Evolutionary conservation across 2,329 filamentous ascomycete species (phyloP).

Genomic region (Parafenestella ontariensis): DNA sequence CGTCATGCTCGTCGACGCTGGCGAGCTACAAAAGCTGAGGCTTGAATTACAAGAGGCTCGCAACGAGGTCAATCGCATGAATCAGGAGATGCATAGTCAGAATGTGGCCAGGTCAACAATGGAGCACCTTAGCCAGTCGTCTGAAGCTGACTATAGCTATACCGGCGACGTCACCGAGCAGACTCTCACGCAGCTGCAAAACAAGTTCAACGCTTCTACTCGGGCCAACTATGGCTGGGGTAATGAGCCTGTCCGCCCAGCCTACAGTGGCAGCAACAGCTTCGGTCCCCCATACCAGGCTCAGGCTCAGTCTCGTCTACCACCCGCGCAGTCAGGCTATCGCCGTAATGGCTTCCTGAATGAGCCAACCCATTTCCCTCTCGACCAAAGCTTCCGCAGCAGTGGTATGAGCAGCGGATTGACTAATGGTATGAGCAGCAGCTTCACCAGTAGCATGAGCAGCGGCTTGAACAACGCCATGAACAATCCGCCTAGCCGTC

Average conservation of each 20-base stretch:
- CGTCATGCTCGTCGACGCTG: constrained; percentile 50
- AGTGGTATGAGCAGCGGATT: constrained; percentile 22
- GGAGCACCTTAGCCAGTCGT: constrained; percentile 62
- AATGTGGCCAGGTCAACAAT: constrained; percentile 67
- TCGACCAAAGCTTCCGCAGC: constrained; percentile 43
- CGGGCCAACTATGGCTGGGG: constrained; percentile 50
- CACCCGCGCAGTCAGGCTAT: constrained; percentile 28
- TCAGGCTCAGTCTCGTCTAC: constrained; percentile 27
- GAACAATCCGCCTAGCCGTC: constrained; percentile 46
- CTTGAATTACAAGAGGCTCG: constrained; percentile 74
- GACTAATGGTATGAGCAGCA: constrained; percentile 18
- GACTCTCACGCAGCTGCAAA: constrained; percentile 58
- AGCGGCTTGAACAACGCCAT: constrained; percentile 18
- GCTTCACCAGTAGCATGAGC: constrained; percentile 17
- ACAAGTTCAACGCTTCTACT: constrained; percentile 57
- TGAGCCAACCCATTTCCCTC: constrained; percentile 47
- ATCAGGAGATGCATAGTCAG: constrained; percentile 72
- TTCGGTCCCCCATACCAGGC: constrained; percentile 32
- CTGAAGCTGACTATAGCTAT: constrained; percentile 58
- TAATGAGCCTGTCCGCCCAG: constrained; percentile 30
- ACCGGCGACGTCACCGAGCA: constrained; percentile 57
- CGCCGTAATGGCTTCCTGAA: constrained; percentile 45
- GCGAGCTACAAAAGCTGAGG: constrained; percentile 73
- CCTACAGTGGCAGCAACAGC: constrained; percentile 32
- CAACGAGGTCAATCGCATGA: constrained; percentile 73